A percentile compares a stretch with the other conserved stretches of the same genome.
Conservation (phyloP, 2,329 filamentous ascomycete species). For the Diaporthe vexans region DNA sequence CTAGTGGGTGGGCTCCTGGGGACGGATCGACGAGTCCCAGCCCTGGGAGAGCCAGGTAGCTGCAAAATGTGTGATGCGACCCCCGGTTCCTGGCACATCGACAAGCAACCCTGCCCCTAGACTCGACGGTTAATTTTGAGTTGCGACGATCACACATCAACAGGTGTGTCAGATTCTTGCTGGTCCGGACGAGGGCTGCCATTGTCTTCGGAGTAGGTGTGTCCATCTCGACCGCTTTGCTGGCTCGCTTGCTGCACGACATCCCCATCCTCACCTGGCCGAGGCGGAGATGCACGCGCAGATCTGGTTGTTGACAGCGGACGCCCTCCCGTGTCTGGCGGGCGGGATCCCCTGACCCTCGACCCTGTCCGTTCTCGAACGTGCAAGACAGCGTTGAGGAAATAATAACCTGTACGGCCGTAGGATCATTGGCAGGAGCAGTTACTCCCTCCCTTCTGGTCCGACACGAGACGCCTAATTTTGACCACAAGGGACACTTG, state of each 20-base stretch:
- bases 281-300: slow-evolving; percentile 17
- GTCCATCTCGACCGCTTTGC: slow-evolving; percentile 27
- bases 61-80: slow-evolving; percentile 32
- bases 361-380: slow-evolving; percentile 19
- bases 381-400: slow-evolving; percentile 19
- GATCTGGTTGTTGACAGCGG: slow-evolving; percentile 22
- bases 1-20: slow-evolving; percentile 24
- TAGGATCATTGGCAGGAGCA: neutral
- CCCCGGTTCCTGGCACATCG: slow-evolving; percentile 38
- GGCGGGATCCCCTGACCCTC: slow-evolving; percentile 6
- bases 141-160: slow-evolving; percentile 40
- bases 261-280: slow-evolving; percentile 14
- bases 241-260: slow-evolving; percentile 28
- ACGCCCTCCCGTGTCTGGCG: slow-evolving; percentile 23
- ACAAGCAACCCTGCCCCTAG: slow-evolving; percentile 38
- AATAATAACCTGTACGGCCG: slow-evolving; percentile 14
- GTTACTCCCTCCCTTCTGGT: neutral
- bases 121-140: slow-evolving; percentile 35
- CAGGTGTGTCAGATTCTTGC: slow-evolving; percentile 34
- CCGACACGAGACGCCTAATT: slow-evolving; percentile 14
- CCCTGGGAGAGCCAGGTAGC: slow-evolving; percentile 24
- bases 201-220: neutral
- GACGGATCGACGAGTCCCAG: slow-evolving; percentile 34
- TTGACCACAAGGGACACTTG: neutral
- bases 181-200: slow-evolving; percentile 29